Conservation (phyloP, 2,329 filamentous ascomycete genomes). For the Trichoderma sp. region DNA sequence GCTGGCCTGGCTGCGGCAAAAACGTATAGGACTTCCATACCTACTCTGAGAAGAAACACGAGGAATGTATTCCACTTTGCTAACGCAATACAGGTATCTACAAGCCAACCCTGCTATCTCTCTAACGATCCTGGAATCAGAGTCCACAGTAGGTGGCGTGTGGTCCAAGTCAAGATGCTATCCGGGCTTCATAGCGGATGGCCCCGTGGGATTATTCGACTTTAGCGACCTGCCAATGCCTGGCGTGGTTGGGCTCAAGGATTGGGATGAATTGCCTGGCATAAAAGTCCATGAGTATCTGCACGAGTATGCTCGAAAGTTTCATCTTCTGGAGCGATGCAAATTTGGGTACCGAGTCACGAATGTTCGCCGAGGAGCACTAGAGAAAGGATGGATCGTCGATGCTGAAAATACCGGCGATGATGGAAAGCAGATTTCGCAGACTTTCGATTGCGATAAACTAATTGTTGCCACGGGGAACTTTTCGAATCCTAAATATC, state of each 20-base stretch:
- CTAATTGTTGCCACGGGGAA: neutral
- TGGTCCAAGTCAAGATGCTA: constrained; percentile 13
- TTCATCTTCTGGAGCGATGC: neutral
- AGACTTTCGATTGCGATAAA: neutral
- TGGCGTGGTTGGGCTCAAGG: neutral
- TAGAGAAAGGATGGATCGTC: neutral
- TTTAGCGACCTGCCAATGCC: constrained; percentile 6
- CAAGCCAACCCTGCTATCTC: neutral
- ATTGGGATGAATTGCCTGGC: constrained; percentile 1
- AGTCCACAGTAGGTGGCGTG: neutral
- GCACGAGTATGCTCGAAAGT: neutral
- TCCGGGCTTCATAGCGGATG: constrained; percentile 9
- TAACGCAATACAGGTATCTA: neutral
- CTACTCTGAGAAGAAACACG: neutral
- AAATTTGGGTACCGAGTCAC: neutral
- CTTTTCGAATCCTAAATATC: neutral
- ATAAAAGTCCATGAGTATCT: neutral
- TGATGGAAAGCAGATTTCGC: neutral
- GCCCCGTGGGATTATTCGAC: constrained; percentile 7
- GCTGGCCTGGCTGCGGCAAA: constrained; percentile 5
- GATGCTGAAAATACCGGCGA: neutral
- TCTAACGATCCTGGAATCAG: neutral
- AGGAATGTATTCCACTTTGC: neutral
- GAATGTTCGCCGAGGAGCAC: neutral
- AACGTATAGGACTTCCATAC: neutral